Conservation (phyloP, 2,329 filamentous ascomycete genomes). For the Dactylonectria macrodidyma region DNA sequence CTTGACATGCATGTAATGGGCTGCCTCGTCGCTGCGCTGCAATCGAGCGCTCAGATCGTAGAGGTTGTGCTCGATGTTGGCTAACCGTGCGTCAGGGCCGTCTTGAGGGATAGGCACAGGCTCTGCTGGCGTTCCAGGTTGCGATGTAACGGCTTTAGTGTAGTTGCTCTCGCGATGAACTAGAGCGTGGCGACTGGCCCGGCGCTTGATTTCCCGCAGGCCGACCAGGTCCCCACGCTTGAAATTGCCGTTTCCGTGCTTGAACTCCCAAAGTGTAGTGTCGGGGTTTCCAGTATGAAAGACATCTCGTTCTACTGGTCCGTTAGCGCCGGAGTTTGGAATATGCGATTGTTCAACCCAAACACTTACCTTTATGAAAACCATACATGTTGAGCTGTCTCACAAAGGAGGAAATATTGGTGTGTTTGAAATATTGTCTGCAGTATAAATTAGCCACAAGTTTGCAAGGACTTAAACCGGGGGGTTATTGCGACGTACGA, state of each 20-base stretch:
- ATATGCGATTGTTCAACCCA: not conserved
- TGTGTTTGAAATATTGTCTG: constrained; percentile 99
- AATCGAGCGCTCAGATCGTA: constrained; percentile 86
- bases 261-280: constrained; percentile 97
- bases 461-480: not conserved
- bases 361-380: constrained; percentile 90
- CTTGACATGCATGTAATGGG: constrained; percentile 83
- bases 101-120: constrained; percentile 81
- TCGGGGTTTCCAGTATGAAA: constrained; percentile 97
- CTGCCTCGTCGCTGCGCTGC: constrained; percentile 86
- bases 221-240: constrained; percentile 94
- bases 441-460: constrained; percentile 24
- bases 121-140: constrained; percentile 88
- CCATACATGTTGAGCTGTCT: constrained; percentile 99
- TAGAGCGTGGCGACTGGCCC: constrained; percentile 91
- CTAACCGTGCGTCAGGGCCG: constrained; percentile 81
- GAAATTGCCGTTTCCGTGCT: constrained; percentile 97
- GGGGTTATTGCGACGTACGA: constrained; percentile 76
- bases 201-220: constrained; percentile 93
- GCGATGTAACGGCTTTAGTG: constrained; percentile 81
- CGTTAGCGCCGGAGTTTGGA: constrained; percentile 15
- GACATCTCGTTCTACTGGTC: constrained; percentile 87
- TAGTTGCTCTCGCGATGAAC: constrained; percentile 92
- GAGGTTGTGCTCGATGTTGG: constrained; percentile 83
- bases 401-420: constrained; percentile 98